These are phyloP conservation scores for Pythium periplocum DNA, from an alignment of 352 stramenopile genomes.

Conservation along the genomic window DNA sequence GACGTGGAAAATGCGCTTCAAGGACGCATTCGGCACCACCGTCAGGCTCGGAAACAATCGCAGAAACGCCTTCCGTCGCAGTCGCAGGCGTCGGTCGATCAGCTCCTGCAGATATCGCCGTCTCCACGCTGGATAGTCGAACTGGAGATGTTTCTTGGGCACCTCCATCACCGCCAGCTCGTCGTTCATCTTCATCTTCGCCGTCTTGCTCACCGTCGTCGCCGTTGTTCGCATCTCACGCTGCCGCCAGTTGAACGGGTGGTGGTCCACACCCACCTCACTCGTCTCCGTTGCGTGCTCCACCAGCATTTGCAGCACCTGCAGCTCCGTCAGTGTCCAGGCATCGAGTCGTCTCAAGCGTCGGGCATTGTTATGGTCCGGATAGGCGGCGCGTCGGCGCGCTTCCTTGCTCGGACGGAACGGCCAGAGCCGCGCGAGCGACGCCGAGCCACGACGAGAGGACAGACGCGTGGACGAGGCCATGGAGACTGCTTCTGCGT, in stretches of 20 bases:
- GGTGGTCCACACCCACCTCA: neutral
- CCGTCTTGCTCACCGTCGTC: neutral
- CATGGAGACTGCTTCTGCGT: neutral
- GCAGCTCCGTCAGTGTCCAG: slow-evolving; percentile 53
- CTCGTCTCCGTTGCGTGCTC: slow-evolving; percentile 29
- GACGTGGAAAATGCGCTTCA: slow-evolving; percentile 35
- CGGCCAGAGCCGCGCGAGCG: too few species aligned
- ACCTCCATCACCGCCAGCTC: slow-evolving; percentile 13
- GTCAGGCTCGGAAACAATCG: slow-evolving; percentile 51
- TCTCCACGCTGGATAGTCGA: slow-evolving; percentile 22
- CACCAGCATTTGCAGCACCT: slow-evolving; percentile 48
- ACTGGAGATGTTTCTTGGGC: slow-evolving; percentile 2
- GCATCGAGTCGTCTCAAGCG: slow-evolving; percentile 35
- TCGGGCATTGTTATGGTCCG: slow-evolving; percentile 3
- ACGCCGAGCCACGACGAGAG: neutral
- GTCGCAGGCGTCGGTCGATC: slow-evolving; percentile 35
- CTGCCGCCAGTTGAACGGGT: slow-evolving; percentile 14
- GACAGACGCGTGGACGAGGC: neutral
- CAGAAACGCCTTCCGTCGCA: slow-evolving; percentile 41
- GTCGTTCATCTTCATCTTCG: slow-evolving; percentile 16
- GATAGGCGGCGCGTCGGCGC: neutral
- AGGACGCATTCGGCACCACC: slow-evolving; percentile 21
- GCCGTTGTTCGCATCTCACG: slow-evolving; percentile 1
- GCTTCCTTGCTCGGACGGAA: neutral
- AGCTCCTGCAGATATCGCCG: slow-evolving; percentile 38